These are phyloP conservation scores for Aureobasidium subglaciale DNA, from an alignment of 2,329 filamentous ascomycete genomes.

Conservation along the genomic window DNA sequence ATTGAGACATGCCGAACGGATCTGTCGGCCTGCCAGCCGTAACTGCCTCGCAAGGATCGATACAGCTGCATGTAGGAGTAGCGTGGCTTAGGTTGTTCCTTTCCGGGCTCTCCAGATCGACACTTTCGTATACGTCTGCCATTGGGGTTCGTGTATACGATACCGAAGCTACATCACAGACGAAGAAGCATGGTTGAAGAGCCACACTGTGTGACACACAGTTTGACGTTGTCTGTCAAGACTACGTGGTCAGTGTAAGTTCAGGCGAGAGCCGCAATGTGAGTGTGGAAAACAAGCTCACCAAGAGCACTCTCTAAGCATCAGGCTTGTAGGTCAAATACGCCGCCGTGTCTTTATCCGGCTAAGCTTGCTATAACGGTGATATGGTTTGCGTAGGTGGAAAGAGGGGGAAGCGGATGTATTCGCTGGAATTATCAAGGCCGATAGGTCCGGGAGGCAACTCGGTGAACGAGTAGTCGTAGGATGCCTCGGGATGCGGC, in stretches of 20 bases:
- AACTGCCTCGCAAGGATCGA: not conserved
- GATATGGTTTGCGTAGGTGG: not conserved
- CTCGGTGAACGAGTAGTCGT: not conserved
- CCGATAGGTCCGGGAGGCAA: not conserved
- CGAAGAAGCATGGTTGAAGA: not conserved
- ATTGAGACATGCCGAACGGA: not conserved
- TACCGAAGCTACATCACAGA: not conserved
- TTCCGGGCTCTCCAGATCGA: not conserved
- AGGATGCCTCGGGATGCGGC: slow-evolving; percentile 4
- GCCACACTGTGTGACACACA: not conserved
- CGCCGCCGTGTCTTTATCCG: not conserved
- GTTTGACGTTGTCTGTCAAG: not conserved
- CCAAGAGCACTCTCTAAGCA: not conserved
- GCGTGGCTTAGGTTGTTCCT: not conserved
- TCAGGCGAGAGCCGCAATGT: not conserved
- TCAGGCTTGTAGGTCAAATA: not conserved
- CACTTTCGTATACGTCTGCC: not conserved
- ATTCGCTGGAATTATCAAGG: not conserved
- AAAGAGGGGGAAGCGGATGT: not conserved
- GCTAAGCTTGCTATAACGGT: not conserved
- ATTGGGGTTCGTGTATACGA: not conserved
- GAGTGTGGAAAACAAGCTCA: slow-evolving; percentile 3
- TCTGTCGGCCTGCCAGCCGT: not conserved
- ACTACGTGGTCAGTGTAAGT: not conserved
- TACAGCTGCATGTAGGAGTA: not conserved